Evolutionary conservation across 2,329 filamentous ascomycete species (phyloP).

Genomic region (Pezicula neosporulosa): DNA sequence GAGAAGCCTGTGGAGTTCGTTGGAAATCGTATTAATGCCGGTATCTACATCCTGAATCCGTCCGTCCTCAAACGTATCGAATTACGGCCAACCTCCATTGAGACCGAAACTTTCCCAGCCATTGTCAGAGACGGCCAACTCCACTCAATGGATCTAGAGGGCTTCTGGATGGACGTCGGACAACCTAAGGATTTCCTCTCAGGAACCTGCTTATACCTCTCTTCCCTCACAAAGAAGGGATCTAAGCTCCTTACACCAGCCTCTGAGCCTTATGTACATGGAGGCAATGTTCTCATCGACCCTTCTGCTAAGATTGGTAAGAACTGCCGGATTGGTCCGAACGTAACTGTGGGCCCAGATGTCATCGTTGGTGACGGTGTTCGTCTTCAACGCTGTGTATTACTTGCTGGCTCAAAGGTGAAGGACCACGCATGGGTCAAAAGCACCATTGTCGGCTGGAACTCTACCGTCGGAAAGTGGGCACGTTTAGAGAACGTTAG

Average conservation of each 20-base stretch:
- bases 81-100: conserved; percentile 92
- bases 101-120: conserved; percentile 97
- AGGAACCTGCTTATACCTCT: conserved; percentile 94
- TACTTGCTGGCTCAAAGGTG: conserved; percentile 86
- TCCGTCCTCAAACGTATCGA: conserved; percentile 89
- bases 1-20: conserved; percentile 99
- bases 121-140: conserved; percentile 87
- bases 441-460: conserved; percentile 98
- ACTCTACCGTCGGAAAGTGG: conserved; percentile 94
- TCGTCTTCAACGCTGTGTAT: conserved; percentile 85
- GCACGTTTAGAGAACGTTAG: conserved; percentile 95
- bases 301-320: conserved; percentile 93
- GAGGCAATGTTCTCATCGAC: conserved; percentile 94
- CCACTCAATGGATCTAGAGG: conserved; percentile 94
- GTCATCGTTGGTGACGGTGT: conserved; percentile 93
- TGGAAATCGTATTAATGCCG: conserved; percentile 97
- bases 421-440: conserved; percentile 99
- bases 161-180: conserved; percentile 99
- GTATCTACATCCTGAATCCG: conserved; percentile 97
- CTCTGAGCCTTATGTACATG: conserved; percentile 77
- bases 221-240: conserved; percentile 84
- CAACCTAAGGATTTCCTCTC: conserved; percentile 98
- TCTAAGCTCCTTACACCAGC: conserved; percentile 77
- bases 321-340: conserved; percentile 97
- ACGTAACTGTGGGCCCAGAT: conserved; percentile 91